Conservation (phyloP, 179 eudicot genomes). For the Corrigiola litoralis region DNA sequence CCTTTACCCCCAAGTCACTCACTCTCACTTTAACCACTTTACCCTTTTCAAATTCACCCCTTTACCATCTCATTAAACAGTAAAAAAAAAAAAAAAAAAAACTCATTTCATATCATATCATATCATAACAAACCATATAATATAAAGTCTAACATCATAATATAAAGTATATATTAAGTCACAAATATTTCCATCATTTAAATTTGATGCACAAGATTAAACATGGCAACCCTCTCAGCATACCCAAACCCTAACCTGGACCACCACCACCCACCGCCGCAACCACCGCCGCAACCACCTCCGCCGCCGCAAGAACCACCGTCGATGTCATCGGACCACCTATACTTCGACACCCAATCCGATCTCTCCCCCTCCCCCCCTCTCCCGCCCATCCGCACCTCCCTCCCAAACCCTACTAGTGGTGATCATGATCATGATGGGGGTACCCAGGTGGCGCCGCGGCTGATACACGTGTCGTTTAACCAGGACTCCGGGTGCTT, state of each 20-base stretch:
- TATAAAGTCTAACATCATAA: too few species aligned
- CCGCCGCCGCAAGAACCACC: not conserved
- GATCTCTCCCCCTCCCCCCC: slow-evolving; percentile 13
- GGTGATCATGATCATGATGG: too few species aligned
- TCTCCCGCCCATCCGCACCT: slow-evolving; percentile 18
- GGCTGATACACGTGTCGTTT: slow-evolving; percentile 51
- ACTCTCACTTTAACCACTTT: too few species aligned
- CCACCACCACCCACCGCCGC: slow-evolving; percentile 20
- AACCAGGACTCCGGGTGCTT: slow-evolving; percentile 71
- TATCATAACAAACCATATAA: too few species aligned
- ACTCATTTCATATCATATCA: too few species aligned
- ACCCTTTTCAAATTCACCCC: too few species aligned
- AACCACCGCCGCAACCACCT: not conserved
- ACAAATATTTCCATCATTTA: too few species aligned
- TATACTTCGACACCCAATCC: slow-evolving; percentile 20
- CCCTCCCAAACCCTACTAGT: slow-evolving; percentile 10
- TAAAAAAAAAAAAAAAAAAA: too few species aligned
- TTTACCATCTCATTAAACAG: too few species aligned
- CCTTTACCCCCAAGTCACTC: too few species aligned
- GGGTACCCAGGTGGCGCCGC: slow-evolving; percentile 4
- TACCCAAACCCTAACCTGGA: slow-evolving; percentile 40
- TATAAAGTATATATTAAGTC: too few species aligned
- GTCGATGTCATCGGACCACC: slow-evolving; percentile 33
- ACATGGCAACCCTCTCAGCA: slow-evolving; percentile 34
- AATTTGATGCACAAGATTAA: not conserved